Conservation (phyloP, 345 rosid genomes). For the Theobroma cacao region DNA sequence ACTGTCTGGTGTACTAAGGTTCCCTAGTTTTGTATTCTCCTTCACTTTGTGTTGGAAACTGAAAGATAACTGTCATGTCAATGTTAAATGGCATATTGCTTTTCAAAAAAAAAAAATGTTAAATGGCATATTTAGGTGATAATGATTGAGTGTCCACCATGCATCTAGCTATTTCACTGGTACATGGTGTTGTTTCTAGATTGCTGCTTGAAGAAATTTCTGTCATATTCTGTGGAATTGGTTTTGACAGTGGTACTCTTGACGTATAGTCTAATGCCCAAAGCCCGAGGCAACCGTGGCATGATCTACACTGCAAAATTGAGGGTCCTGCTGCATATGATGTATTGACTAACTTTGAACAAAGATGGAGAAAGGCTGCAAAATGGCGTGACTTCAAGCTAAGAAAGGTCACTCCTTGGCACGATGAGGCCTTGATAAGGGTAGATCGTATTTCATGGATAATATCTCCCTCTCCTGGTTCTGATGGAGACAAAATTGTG, state of each 20-base stretch:
- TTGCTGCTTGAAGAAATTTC: background rate
- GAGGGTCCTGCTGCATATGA: conserved; percentile 82
- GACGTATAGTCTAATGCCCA: conserved; percentile 33
- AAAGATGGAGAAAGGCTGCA: conserved; percentile 59
- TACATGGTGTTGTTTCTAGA: background rate
- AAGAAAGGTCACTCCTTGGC: conserved; percentile 46
- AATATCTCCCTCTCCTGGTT: conserved; percentile 43
- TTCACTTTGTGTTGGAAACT: background rate
- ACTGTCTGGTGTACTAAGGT: background rate
- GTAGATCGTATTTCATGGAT: conserved; percentile 62
- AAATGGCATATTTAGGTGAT: background rate
- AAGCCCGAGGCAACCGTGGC: conserved; percentile 85
- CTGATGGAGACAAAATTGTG: conserved; percentile 35
- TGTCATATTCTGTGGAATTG: background rate
- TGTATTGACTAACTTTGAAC: conserved; percentile 59
- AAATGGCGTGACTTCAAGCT: conserved; percentile 57
- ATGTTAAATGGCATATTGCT: background rate
- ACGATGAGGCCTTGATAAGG: conserved; percentile 51
- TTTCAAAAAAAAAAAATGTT: too few relatives aligned
- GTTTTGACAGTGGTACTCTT: conserved; percentile 9
- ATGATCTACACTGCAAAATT: conserved; percentile 69
- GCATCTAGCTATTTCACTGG: conserved; percentile 2
- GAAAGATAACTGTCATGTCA: background rate
- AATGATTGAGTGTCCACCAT: background rate
- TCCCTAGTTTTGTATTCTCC: background rate